phyloP scores from a whole-genome alignment of 805 yeast genomes.

The Candida saitoana region DNA sequence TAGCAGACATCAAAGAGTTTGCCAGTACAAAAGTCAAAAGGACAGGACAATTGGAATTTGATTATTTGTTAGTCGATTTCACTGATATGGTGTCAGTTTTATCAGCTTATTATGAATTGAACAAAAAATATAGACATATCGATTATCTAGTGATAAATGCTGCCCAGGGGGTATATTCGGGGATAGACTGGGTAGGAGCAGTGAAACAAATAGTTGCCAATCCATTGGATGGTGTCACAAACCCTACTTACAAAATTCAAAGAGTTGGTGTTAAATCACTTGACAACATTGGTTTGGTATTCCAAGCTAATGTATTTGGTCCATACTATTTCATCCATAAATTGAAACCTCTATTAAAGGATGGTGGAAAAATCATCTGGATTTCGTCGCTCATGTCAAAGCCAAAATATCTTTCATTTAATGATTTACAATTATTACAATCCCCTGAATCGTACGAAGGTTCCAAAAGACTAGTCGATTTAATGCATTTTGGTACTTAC shows the following conservation, averaged over 20 bases:
- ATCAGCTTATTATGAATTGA: conserved; percentile 67
- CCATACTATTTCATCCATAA: conserved; percentile 82
- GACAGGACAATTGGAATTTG: conserved; percentile 67
- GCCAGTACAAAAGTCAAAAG: conserved; percentile 31
- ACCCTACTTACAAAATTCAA: conserved; percentile 83
- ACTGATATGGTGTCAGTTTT: conserved; percentile 82
- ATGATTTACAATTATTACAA: conserved; percentile 69
- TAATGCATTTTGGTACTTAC: conserved; percentile 72
- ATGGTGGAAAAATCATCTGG: conserved; percentile 75
- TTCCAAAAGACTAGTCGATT: conserved; percentile 81
- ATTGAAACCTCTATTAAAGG: conserved; percentile 51
- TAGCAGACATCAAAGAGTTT: conserved; percentile 51
- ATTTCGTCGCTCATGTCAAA: conserved; percentile 79
- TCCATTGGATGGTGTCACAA: conserved; percentile 82
- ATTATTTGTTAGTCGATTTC: conserved; percentile 86
- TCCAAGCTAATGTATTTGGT: conserved; percentile 95
- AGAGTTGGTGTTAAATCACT: conserved; percentile 66
- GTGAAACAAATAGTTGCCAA: conserved; percentile 56
- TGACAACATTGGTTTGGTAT: conserved; percentile 83
- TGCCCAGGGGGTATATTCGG: conserved; percentile 82
- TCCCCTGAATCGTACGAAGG: conserved; percentile 81
- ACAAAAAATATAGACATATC: conserved; percentile 57
- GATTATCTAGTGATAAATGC: conserved; percentile 85
- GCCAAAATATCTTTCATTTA: conserved; percentile 65
- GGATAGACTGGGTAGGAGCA: conserved; percentile 85